Evolutionary conservation across 2,329 filamentous ascomycete species (phyloP).

Genomic region (Nannizzia gypsea): DNA sequence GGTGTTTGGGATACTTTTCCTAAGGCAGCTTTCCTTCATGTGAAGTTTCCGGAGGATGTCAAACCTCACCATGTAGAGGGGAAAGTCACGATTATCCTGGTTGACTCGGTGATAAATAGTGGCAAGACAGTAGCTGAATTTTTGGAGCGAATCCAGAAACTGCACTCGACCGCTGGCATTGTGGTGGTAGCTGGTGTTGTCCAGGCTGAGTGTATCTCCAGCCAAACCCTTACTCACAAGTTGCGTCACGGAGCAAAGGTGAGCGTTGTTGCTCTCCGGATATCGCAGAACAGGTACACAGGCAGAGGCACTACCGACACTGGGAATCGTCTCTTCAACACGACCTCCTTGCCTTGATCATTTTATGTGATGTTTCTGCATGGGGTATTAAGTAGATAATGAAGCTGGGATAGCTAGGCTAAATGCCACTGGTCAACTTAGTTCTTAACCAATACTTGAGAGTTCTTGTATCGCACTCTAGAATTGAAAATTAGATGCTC

Average conservation of each 20-base stretch:
- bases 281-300: conserved; percentile 47
- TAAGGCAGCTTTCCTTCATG: conserved; percentile 30
- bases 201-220: conserved; percentile 29
- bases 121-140: conserved; percentile 42
- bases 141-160: conserved; percentile 35
- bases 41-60: conserved; percentile 31
- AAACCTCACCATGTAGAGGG: conserved; percentile 31
- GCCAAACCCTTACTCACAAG: conserved; percentile 11
- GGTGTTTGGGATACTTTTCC: no score
- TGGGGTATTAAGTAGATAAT: no score
- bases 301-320: conserved; percentile 46
- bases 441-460: no score
- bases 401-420: no score
- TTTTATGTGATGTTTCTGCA: no score
- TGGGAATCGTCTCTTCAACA: conserved; percentile 44
- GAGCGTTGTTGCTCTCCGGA: conserved; percentile 41
- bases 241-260: conserved; percentile 22
- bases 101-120: conserved; percentile 52
- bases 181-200: conserved; percentile 47
- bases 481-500: no score
- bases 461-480: no score
- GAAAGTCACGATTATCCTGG: conserved; percentile 38
- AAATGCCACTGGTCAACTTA: no score
- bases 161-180: conserved; percentile 35
- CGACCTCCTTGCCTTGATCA: conserved; percentile 2